Evolutionary conservation across 306 rosid species (phyloP).

Genomic region (Dryas alaskensis): DNA sequence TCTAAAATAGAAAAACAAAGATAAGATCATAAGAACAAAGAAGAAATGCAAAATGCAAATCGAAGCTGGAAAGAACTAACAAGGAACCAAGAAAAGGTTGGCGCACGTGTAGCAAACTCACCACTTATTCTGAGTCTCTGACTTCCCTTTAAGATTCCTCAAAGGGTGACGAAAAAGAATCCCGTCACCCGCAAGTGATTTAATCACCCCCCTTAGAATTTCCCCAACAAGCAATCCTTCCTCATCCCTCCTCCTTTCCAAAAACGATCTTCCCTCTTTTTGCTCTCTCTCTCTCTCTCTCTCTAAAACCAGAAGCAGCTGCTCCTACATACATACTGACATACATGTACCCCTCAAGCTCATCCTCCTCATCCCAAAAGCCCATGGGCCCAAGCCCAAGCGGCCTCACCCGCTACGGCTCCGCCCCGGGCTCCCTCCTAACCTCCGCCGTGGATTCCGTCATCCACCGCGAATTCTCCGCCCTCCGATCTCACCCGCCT

Average conservation of each 20-base stretch:
- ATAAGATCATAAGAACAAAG: too few species aligned
- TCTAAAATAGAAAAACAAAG: too few species aligned
- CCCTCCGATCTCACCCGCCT: slow-evolving; percentile 25
- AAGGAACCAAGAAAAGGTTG: too few species aligned
- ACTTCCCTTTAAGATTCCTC: not conserved
- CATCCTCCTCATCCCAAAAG: slow-evolving; percentile 42
- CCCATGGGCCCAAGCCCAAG: slow-evolving; percentile 32
- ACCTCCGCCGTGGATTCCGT: slow-evolving; percentile 58
- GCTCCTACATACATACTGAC: not conserved
- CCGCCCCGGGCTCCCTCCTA: slow-evolving; percentile 72
- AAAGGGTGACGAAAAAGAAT: not conserved
- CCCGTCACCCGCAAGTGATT: slow-evolving; percentile 24
- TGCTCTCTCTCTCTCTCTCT: not conserved
- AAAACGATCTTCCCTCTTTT: not conserved
- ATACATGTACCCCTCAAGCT: slow-evolving; percentile 47
- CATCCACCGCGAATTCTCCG: slow-evolving; percentile 43
- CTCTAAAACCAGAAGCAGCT: not conserved
- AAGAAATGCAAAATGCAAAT: too few species aligned
- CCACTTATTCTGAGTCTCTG: not conserved
- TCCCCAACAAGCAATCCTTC: slow-evolving; percentile 11
- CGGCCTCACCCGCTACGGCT: slow-evolving; percentile 67
- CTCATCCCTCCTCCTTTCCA: not conserved
- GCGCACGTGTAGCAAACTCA: not conserved
- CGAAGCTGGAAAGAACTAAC: too few species aligned
- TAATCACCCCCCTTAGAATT: slow-evolving; percentile 13